Evolutionary conservation across 208 protist genomes (phyloP).

Genomic region (Acanthamoeba lugdunensis): DNA sequence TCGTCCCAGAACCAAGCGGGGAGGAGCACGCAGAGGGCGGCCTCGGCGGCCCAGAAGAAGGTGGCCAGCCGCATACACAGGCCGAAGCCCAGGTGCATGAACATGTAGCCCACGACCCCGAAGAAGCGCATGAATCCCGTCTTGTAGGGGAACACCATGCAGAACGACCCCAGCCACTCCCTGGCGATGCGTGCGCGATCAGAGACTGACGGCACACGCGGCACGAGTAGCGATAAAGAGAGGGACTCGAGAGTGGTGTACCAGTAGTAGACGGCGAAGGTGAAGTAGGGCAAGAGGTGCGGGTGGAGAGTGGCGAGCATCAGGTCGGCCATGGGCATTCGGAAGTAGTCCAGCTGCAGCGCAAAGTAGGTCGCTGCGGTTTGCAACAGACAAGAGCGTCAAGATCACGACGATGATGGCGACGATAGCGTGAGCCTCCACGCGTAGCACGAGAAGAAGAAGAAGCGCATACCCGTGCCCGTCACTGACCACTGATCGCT

Average conservation of each 20-base stretch:
- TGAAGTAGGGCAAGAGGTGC: slow-evolving; percentile 42
- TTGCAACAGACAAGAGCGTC: background rate
- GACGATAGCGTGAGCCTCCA: too few species aligned
- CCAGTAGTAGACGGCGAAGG: slow-evolving; percentile 65
- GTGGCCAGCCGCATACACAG: slow-evolving; percentile 54
- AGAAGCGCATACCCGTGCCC: background rate
- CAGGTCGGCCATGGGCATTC: slow-evolving; percentile 64
- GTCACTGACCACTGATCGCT: slow-evolving; percentile 35
- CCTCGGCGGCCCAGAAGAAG: slow-evolving; percentile 42
- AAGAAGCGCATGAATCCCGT: slow-evolving; percentile 8
- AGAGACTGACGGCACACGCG: background rate
- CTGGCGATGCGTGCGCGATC: background rate
- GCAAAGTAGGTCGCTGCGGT: slow-evolving; percentile 69
- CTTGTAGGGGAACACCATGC: slow-evolving; percentile 30
- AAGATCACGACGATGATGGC: background rate
- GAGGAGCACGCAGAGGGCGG: slow-evolving; percentile 28
- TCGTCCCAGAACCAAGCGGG: slow-evolving; percentile 71
- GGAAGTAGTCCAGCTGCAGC: slow-evolving; percentile 74
- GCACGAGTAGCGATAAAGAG: background rate
- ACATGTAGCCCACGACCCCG: background rate
- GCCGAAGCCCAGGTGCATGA: slow-evolving; percentile 70
- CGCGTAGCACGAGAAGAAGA: background rate
- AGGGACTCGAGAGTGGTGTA: background rate
- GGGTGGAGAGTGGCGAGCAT: slow-evolving; percentile 26
- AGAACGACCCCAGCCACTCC: slow-evolving; percentile 26